Evolutionary conservation across 2,329 filamentous ascomycete species (phyloP).

Genomic region (Aurifilum marmelostoma): DNA sequence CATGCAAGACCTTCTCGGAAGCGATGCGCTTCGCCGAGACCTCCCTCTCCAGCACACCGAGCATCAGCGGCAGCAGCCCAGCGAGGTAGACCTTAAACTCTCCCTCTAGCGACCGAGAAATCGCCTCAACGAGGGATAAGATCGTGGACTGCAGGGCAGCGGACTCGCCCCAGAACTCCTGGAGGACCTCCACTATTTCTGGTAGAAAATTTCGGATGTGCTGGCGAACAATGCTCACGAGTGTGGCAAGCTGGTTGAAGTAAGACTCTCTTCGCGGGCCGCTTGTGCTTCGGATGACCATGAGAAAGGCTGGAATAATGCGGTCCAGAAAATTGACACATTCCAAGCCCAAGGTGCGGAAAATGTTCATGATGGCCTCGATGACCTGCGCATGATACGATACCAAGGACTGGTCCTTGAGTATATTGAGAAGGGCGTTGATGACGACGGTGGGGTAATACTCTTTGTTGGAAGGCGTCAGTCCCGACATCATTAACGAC

Average conservation of each 20-base stretch:
- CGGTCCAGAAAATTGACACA: conserved; percentile 93
- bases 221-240: conserved; percentile 94
- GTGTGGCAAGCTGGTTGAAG: conserved; percentile 91
- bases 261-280: conserved; percentile 85
- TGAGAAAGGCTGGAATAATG: conserved; percentile 91
- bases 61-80: conserved; percentile 86
- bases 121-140: conserved; percentile 87
- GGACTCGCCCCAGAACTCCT: conserved; percentile 87
- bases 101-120: conserved; percentile 89
- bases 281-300: conserved; percentile 82
- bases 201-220: conserved; percentile 92
- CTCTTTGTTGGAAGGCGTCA: conserved; percentile 95
- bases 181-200: conserved; percentile 81
- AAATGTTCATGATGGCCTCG: conserved; percentile 98
- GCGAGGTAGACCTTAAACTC: conserved; percentile 98
- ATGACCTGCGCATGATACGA: conserved; percentile 94
- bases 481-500: conserved; percentile 94
- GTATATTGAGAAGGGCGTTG: conserved; percentile 87
- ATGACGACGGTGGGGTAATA: conserved; percentile 99
- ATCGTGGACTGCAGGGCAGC: conserved; percentile 88
- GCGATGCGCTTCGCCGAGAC: conserved; percentile 73
- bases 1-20: conserved; percentile 89
- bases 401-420: conserved; percentile 86
- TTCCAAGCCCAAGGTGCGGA: conserved; percentile 92
- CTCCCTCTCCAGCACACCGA: conserved; percentile 90